Evolutionary conservation across 495 filamentous ascomycete species (phyloP), one percentile per base, ranked within the genome.

Genomic region (Hyaloscypha hepaticicola): DNA sequence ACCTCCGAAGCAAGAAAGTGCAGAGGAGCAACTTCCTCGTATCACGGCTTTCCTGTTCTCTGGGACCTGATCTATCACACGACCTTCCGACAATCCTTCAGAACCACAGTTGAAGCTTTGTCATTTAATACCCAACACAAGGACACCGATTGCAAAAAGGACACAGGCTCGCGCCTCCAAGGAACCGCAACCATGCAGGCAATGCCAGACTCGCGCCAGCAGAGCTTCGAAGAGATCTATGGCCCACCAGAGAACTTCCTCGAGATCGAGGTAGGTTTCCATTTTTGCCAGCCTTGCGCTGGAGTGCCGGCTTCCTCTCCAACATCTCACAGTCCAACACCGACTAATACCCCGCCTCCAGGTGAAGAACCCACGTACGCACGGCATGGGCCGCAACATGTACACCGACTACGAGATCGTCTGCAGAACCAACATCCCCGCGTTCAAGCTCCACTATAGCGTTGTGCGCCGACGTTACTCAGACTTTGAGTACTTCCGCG

Each of bases 181-280:
- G 58, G 7, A 45, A 66, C 58, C 31, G 61, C 80, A 74, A 88
- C 82, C 65, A 87, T 93, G 88, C 88, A 91, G 79, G 87, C 89
- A 63, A 87, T 93, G 79, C 90, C 90, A 16, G 90, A 92, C 76
- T 88, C 88, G 70, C 90, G 94, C 67, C 85, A 89, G 74, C 95
- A 99, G 82, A 92, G 88, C 70, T 99, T 96, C 73, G 95, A 99
- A 79, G 95, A 99, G 84, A 96, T 98, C 75, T 99, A 99, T 76
- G 95, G 93, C 5, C 93, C 93, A 16, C 95, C 96, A 19, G 95
- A 99, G 84, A 99, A 99, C 78, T 97, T 97, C 74, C 84, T 99
- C 41, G 95, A 99, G 80, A 96, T 99, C 52, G 96, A 99, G 79
- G 95, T 97, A 69, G 66, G 82, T 49, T 16, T 34, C 48, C 41